A percentile compares a stretch with the other conserved stretches of the same genome.
Conservation (phyloP, 1,284 basidiomycete genomes). For the Cystobasidium slooffiae region DNA sequence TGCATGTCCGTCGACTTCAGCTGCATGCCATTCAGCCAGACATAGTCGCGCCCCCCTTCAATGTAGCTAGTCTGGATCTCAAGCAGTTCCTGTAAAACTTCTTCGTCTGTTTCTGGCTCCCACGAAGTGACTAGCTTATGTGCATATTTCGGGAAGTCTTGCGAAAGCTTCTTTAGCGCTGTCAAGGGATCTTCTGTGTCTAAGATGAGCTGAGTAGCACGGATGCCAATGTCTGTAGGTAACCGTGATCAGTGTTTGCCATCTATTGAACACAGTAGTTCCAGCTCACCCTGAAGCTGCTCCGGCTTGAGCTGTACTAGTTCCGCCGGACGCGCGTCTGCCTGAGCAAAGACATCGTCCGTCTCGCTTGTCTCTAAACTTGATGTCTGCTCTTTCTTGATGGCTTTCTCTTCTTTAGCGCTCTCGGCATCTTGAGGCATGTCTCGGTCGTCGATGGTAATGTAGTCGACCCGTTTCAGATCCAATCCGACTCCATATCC, state of each 20-base stretch:
- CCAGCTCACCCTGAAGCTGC: constrained; percentile 65
- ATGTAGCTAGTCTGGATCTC: constrained; percentile 60
- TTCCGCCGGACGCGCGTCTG: constrained; percentile 43
- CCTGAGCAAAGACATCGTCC: constrained; percentile 37
- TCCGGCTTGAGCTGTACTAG: constrained; percentile 64
- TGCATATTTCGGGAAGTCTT: constrained; percentile 86
- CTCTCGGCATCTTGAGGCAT: constrained; percentile 2
- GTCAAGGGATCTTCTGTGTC: constrained; percentile 66
- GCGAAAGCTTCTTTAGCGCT: constrained; percentile 72
- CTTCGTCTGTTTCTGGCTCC: constrained; percentile 52
- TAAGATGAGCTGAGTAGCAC: constrained; percentile 73
- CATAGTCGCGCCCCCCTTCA: constrained; percentile 47
- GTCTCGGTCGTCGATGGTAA: constrained; percentile 82
- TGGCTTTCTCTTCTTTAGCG: background rate
- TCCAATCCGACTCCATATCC: constrained; percentile 92
- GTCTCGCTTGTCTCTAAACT: too few species aligned
- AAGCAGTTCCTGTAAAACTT: constrained; percentile 65
- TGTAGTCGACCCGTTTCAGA: constrained; percentile 95
- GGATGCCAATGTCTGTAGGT: constrained; percentile 68
- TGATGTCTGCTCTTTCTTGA: constrained; percentile 47
- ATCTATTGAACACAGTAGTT: background rate
- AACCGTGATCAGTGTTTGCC: background rate
- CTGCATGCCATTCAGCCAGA: constrained; percentile 78
- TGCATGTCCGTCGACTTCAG: constrained; percentile 70
- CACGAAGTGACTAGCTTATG: constrained; percentile 66